Conservation (phyloP, 208 protist species). For the Trypanosoma platydactyli region DNA sequence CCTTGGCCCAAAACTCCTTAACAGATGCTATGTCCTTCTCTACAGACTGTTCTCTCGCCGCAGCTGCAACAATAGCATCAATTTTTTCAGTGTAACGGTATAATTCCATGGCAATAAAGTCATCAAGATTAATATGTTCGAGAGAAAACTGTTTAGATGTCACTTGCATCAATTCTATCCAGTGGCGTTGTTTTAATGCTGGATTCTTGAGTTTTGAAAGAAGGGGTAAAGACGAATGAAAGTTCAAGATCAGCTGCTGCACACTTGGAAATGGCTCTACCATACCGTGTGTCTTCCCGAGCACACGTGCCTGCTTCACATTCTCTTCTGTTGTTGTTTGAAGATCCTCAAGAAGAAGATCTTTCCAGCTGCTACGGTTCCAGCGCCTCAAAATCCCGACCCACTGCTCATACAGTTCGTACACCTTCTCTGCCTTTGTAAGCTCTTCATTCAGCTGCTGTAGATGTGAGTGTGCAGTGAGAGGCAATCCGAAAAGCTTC, state of each 20-base stretch:
- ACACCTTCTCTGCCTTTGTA: slow-evolving; percentile 89
- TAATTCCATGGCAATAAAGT: slow-evolving; percentile 98
- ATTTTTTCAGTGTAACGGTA: slow-evolving; percentile 95
- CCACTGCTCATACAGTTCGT: slow-evolving; percentile 94
- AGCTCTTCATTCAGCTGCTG: slow-evolving; percentile 92
- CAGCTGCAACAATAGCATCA: slow-evolving; percentile 91
- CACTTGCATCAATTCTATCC: slow-evolving; percentile 95
- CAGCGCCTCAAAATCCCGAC: slow-evolving; percentile 90
- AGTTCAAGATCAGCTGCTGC: slow-evolving; percentile 94
- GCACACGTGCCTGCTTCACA: slow-evolving; percentile 75
- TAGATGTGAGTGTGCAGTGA: slow-evolving; percentile 93
- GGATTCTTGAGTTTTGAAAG: slow-evolving; percentile 96
- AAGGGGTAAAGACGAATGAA: slow-evolving; percentile 95
- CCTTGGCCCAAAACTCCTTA: slow-evolving; percentile 94
- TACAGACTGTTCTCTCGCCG: slow-evolving; percentile 95
- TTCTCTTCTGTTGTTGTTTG: slow-evolving; percentile 93
- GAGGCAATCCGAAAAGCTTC: slow-evolving; percentile 96
- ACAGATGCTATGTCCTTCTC: slow-evolving; percentile 95
- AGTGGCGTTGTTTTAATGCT: slow-evolving; percentile 97
- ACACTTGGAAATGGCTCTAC: slow-evolving; percentile 89
- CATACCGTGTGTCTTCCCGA: slow-evolving; percentile 85
- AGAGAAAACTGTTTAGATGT: slow-evolving; percentile 95
- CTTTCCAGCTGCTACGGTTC: slow-evolving; percentile 96
- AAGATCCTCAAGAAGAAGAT: slow-evolving; percentile 96
- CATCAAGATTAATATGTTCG: slow-evolving; percentile 96